phyloP scores from a whole-genome alignment of 495 filamentous ascomycete genomes.

The Aspergillus indologenus region DNA sequence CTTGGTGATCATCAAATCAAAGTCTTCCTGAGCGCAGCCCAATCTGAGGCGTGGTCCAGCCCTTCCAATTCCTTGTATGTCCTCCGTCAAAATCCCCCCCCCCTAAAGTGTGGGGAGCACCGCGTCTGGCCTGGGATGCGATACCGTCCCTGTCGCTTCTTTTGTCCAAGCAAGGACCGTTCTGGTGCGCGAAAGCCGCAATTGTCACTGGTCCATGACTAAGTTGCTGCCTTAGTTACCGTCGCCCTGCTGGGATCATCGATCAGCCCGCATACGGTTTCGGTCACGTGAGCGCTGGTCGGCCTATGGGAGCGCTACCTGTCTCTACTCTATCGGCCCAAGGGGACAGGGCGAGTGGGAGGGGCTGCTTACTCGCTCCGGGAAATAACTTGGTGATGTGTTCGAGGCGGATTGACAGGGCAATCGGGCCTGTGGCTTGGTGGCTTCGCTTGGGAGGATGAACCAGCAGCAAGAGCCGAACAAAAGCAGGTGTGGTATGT shows the following conservation, averaged over 20 bases:
- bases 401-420: not conserved
- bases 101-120: too few species aligned
- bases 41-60: not conserved
- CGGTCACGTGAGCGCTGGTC: constrained; percentile 35
- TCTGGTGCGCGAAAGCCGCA: not conserved
- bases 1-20: too few species aligned
- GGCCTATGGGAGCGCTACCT: constrained; percentile 23
- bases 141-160: too few species aligned
- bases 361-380: too few species aligned
- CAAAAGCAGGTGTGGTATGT: not conserved
- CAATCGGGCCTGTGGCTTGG: not conserved
- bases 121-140: not conserved
- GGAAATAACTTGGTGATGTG: too few species aligned
- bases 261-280: constrained; percentile 39
- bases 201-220: not conserved
- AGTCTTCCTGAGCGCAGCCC: not conserved
- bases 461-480: not conserved
- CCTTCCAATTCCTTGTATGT: too few species aligned
- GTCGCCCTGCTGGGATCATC: constrained; percentile 22
- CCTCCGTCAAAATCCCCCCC: too few species aligned
- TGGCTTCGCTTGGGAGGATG: constrained; percentile 1
- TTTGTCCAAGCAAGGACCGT: not conserved
- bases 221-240: not conserved
- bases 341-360: too few species aligned
- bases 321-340: constrained; percentile 18